phyloP scores from a whole-genome alignment of 225 moss, liverwort and hornwort genomes.

The Marchantia paleacea region DNA sequence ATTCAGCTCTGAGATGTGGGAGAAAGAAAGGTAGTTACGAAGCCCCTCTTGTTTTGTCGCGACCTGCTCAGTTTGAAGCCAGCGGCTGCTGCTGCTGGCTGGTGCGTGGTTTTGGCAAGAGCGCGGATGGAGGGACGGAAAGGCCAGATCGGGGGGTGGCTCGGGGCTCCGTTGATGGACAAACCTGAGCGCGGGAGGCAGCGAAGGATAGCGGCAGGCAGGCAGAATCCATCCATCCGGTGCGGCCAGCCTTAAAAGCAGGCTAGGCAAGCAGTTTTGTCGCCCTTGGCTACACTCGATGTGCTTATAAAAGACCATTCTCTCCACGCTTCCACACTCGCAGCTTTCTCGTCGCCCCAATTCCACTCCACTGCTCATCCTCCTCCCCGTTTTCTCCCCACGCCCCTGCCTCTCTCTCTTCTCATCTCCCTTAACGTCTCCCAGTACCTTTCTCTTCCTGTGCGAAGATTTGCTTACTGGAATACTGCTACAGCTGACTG shows the following conservation, averaged over 20 bases:
- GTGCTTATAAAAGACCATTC: slow-evolving; percentile 29
- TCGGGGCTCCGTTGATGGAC: background rate
- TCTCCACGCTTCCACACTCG: slow-evolving; percentile 23
- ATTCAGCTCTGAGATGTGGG: too few species aligned
- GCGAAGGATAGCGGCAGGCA: background rate
- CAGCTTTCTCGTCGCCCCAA: slow-evolving; percentile 7
- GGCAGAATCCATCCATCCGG: slow-evolving; percentile 20
- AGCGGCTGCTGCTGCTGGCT: too few species aligned
- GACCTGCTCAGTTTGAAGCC: too few species aligned
- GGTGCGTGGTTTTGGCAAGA: too few species aligned
- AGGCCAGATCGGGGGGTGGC: background rate
- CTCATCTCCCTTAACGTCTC: background rate
- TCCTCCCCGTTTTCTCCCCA: too few species aligned
- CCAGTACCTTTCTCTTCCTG: background rate
- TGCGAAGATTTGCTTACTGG: background rate
- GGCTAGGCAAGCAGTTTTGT: background rate
- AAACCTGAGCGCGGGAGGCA: background rate
- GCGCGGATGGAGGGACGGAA: background rate
- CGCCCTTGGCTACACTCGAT: background rate
- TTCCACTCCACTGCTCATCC: background rate
- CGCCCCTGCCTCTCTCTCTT: background rate
- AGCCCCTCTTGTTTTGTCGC: too few species aligned
- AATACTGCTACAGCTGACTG: background rate
- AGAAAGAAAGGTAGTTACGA: too few species aligned
- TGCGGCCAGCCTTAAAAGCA: slow-evolving; percentile 3